Conservation (phyloP, 345 rosid species). For the Luvunga scandens region DNA sequence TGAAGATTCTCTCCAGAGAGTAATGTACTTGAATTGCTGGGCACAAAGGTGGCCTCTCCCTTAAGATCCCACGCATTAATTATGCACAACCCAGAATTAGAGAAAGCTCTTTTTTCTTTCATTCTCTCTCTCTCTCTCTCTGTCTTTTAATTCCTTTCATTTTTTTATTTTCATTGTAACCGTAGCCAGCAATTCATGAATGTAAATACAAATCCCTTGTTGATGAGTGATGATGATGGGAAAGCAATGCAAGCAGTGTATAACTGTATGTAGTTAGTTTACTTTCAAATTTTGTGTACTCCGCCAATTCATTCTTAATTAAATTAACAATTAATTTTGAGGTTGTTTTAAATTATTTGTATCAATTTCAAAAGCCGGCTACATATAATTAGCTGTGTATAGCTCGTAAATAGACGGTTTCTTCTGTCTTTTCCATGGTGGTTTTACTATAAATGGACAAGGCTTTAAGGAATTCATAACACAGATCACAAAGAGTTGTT, state of each 20-base stretch:
- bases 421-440: neutral
- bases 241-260: neutral
- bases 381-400: neutral
- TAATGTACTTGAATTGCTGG: conserved; percentile 50
- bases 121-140: no score
- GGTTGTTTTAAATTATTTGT: neutral
- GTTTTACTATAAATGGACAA: conserved; percentile 1
- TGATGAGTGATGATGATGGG: no score
- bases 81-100: no score
- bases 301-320: neutral
- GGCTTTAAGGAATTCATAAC: neutral
- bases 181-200: neutral
- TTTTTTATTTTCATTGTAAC: neutral
- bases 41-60: conserved; percentile 16
- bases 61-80: no score
- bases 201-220: neutral
- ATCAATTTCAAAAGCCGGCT: neutral
- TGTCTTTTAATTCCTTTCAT: no score
- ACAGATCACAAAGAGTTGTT: neutral
- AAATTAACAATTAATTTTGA: neutral
- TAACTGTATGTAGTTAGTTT: no score
- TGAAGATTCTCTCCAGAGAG: conserved; percentile 34
- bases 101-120: no score
- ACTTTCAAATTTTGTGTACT: neutral
- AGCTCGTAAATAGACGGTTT: neutral